Base-by-base conservation (phyloP, 129 eudicot genomes). In the Centella asiatica region DNA sequence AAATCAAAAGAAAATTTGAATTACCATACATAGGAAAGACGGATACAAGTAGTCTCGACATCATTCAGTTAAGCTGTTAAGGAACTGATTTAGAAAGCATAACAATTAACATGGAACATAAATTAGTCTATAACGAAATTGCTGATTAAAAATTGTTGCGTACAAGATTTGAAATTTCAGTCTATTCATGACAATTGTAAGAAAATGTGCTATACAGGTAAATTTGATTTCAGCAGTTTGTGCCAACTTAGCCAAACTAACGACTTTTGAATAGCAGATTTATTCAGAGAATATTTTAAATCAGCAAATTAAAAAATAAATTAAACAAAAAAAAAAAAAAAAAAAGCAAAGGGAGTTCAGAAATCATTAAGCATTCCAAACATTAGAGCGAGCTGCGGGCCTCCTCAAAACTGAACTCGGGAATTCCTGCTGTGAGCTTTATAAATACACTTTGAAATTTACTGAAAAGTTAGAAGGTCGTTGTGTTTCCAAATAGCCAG, bases 151-250 rank as follows among this genome's bases (percentile, higher is more conserved):
- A 25, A 27, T n/a, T 44, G 37, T 18, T 8, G 54, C 12, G 19
- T 44, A 62, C 54, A 62, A 44, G 19, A 44, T 44, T 26, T 17
- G 33, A 8, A 15, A 19, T 19, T 61, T 5, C 15, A 42, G 51
- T 44, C 4, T 7, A 23, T 17, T 20, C 65, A 37, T 26, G 17
- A 24, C 20, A 24, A 46, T 8, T 42, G 6, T 26, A 40, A 62
- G 17, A n/a, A 44, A 44, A 42, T 44, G 23, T 64, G 48, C 22
- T 22, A 20, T 47, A 64, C 37, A 44, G 45, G 0, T 18, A 45
- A 7, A 62, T 56, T 44, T n/a, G 2, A 29, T n/a, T 27, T 31
- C 68, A 64, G 46, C 52, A n/a, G 44, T 45, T 64, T 6, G 22
- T 64, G 37, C 57, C 31, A 31, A 19, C 44, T 29, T 44, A 17